Evolutionary conservation across 1,284 basidiomycete genomes (phyloP), one percentile per base, ranked within the genome.

Genomic region (Cryptococcus wingfieldii): DNA sequence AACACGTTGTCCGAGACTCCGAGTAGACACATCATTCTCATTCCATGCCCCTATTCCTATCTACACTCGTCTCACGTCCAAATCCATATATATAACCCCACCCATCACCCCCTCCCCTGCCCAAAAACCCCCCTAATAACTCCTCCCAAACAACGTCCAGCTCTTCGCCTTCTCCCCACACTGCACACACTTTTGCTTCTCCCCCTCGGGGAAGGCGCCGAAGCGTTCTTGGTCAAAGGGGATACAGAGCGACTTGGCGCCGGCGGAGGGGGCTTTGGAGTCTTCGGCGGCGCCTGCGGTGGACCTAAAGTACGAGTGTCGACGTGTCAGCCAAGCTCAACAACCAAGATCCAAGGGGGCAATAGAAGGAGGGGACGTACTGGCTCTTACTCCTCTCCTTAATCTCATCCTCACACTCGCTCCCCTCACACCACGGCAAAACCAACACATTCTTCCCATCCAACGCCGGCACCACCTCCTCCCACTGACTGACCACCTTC

Each of bases 171-270:
- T 85, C 66, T 83, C 81, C 46, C 85, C 87, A 75, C 93, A 96
- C 25, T 83, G 88, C 57, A 88, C 82, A 77, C 92, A 96, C 74
- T 89, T 90, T 77, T 88, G 84, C 54, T 89, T 86, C 70, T 87
- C 86, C 66, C 93, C 89, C 34, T 76, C 70, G 23, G 74, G 72
- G 70, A 76, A 76, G 41, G 83, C 78, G 14, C 85, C 81, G 83
- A 86, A 96, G 48, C 83, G 83, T 5, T 80, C 82, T 78, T 98
- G 95, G 72, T 98, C 90, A 74, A 95, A 95, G 16, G 96, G 95
- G 80, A 98, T 98, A 68, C 89, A 90, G 12, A 99, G 85, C 6
- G 91, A 93, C 78, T 99, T 99, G 60, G 96, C 96, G 51, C 95
- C 95, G 37, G 95, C 93, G n/a, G 91, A 95, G 0, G 95, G 96